Evolutionary conservation across 1,139 yeast species (phyloP), one percentile per base, ranked within the genome.

Genomic region (Arxiozyma slooffiae): DNA sequence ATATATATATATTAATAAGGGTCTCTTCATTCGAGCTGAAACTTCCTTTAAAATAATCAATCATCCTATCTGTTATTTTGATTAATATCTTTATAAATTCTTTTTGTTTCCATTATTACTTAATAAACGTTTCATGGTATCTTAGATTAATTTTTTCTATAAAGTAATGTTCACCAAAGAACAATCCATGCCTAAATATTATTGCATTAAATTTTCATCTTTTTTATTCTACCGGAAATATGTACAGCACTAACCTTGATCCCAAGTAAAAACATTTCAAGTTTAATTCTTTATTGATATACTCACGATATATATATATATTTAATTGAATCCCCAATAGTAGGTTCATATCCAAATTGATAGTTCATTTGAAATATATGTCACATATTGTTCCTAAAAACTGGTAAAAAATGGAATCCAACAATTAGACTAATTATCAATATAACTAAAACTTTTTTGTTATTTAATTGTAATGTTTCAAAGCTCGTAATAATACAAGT

Each of bases 1-100:
- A 49, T 38, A 61, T 34, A 6, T 62, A 57, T 7, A 60, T 47
- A 21, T 54, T 52, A 21, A 61, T 48, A 41, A 63, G 47, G 20
- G 62, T 54, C 14, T 47, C 49, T 37, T 60, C 60, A 44, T 52
- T 41, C 11, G 53, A 42, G 4, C 46, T 23, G n/a, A 43, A 48
- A 14, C 50, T 44, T 20, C 22, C 30, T n/a, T 55, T 49, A 37
- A 61, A 49, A 49, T 61, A 57, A 5, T 40, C 38, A 16, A 58
- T 49, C 34, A 63, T 59, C 8, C 46, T 50, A 46, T 57, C 57
- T 9, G 63, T 50, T 40, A 55, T 48, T 36, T 48, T 53, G 5
- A 54, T 49, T 7, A 64, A 38, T 20, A 52, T 50, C 2, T 47
- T 49, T 7, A 52, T 44, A 21, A 56, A 44, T 23, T 52, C 50